Evolutionary conservation across 2,329 filamentous ascomycete species (phyloP).

Genomic region (Penicillium nordicum): DNA sequence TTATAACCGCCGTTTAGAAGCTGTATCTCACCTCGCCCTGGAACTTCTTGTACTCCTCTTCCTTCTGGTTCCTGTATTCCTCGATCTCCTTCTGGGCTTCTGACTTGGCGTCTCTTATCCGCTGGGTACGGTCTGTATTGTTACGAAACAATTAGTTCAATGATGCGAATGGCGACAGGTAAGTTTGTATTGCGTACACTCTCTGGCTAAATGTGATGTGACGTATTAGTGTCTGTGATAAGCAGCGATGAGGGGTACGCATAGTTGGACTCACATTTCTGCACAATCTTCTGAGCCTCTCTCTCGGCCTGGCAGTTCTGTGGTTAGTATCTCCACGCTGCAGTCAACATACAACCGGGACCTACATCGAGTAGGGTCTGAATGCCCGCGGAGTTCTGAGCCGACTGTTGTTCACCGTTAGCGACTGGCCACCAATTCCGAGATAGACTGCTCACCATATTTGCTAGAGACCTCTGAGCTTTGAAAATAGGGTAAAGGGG

Average conservation of each 20-base stretch:
- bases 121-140: conserved; percentile 78
- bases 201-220: conserved; percentile 62
- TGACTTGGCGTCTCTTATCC: conserved; percentile 91
- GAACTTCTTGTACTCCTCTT: conserved; percentile 91
- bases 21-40: conserved; percentile 64
- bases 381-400: conserved; percentile 97
- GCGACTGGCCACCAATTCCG: not conserved
- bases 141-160: conserved; percentile 9
- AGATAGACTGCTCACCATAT: conserved; percentile 28
- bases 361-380: conserved; percentile 97
- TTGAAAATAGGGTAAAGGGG: conserved; percentile 7
- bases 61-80: conserved; percentile 83
- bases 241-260: not conserved
- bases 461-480: conserved; percentile 15
- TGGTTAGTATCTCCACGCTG: conserved; percentile 7
- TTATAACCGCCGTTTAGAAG: not conserved
- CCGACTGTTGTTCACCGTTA: conserved; percentile 61
- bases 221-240: conserved; percentile 21
- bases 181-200: conserved; percentile 60
- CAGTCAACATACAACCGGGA: conserved; percentile 12
- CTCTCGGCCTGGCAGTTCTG: conserved; percentile 71
- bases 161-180: conserved; percentile 7
- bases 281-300: conserved; percentile 98
- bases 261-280: conserved; percentile 66
- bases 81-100: conserved; percentile 99